Conservation (phyloP, 257 asterid genomes). For the Scutellaria minor region DNA sequence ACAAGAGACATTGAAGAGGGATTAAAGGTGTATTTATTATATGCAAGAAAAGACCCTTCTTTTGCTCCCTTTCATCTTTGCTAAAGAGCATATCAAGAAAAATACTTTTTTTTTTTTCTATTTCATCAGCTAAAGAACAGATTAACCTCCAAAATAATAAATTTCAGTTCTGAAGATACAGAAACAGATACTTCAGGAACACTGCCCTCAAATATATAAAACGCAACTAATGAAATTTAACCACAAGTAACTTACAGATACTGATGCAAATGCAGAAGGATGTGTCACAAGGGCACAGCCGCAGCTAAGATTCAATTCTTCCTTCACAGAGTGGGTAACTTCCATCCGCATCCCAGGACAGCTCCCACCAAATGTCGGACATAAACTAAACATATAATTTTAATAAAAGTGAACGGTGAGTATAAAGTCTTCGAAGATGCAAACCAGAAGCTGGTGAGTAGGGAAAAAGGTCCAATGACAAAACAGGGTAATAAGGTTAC, state of each 20-base stretch:
- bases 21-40: neutral
- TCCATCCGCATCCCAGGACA: slow-evolving; percentile 84
- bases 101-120: too few species aligned
- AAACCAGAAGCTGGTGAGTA: neutral
- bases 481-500: neutral
- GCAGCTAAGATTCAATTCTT: slow-evolving; percentile 74
- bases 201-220: neutral
- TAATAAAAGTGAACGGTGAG: slow-evolving; percentile 11
- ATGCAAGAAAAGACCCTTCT: neutral
- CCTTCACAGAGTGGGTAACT: slow-evolving; percentile 79
- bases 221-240: neutral
- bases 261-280: slow-evolving; percentile 86
- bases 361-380: slow-evolving; percentile 92
- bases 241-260: slow-evolving; percentile 63
- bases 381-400: slow-evolving; percentile 50
- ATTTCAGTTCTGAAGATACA: neutral
- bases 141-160: neutral
- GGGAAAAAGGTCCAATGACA: neutral
- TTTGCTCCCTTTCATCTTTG: neutral
- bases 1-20: neutral
- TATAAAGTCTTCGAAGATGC: slow-evolving; percentile 2
- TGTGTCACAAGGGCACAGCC: slow-evolving; percentile 73
- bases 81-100: neutral
- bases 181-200: neutral
- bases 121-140: neutral